Evolutionary conservation across 2,329 filamentous ascomycete genomes (phyloP).

Genomic region (Erysiphe pulchra): DNA sequence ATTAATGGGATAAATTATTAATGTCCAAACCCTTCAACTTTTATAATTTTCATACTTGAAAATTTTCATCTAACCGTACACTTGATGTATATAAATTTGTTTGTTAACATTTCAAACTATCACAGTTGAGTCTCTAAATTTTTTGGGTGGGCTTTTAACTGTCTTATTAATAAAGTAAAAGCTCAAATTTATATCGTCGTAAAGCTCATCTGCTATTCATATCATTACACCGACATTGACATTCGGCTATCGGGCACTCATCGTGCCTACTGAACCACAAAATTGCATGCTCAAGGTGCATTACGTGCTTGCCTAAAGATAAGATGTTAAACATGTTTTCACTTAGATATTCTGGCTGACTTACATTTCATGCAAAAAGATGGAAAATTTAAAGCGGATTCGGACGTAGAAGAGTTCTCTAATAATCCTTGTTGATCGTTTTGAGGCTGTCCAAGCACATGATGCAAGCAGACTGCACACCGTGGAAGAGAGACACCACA

Average conservation of each 20-base stretch:
- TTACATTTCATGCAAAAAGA: slow-evolving; percentile 39
- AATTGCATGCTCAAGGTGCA: slow-evolving; percentile 40
- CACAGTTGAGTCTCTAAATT: too few relatives aligned
- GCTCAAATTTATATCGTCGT: slow-evolving; percentile 3
- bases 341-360: background rate
- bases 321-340: background rate
- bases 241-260: slow-evolving; percentile 44
- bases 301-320: slow-evolving; percentile 25
- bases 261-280: slow-evolving; percentile 39
- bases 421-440: slow-evolving; percentile 29
- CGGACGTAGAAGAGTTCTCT: slow-evolving; percentile 21
- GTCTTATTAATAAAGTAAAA: too few relatives aligned
- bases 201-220: background rate
- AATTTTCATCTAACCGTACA: too few relatives aligned
- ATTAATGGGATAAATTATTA: too few relatives aligned
- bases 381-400: slow-evolving; percentile 26
- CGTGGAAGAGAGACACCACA: slow-evolving; percentile 41
- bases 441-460: slow-evolving; percentile 32
- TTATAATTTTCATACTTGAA: too few relatives aligned
- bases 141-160: too few relatives aligned
- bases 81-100: too few relatives aligned
- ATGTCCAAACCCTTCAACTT: too few relatives aligned
- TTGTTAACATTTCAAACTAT: too few relatives aligned
- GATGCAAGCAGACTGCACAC: slow-evolving; percentile 40
- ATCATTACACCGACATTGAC: slow-evolving; percentile 29